A percentile compares a stretch with the other conserved stretches of the same genome.
Evolutionary conservation across 1,284 basidiomycete genomes (phyloP).

Genomic region (Cryptococcus maquisensis): DNA sequence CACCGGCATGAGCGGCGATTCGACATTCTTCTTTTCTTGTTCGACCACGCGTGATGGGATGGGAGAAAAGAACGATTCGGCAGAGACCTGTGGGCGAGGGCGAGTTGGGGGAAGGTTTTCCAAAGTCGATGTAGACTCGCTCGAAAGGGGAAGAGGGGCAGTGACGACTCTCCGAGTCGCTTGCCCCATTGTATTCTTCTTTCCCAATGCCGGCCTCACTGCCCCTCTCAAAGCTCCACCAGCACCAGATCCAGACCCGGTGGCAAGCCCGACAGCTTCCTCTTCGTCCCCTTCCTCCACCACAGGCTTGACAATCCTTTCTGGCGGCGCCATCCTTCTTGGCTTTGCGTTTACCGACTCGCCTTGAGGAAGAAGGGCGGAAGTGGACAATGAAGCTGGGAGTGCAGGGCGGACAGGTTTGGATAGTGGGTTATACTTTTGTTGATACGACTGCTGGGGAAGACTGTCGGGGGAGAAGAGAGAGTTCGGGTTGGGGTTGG

Average conservation of each 20-base stretch:
- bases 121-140: neutral
- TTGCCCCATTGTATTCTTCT: constrained; percentile 19
- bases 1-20: constrained; percentile 13
- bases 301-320: constrained; percentile 15
- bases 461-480: constrained; percentile 23
- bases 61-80: neutral
- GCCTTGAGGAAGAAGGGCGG: constrained; percentile 5
- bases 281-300: constrained; percentile 4
- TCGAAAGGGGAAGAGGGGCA: constrained; percentile 14
- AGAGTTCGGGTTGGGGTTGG: constrained; percentile 9
- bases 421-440: constrained; percentile 13
- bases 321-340: constrained; percentile 22
- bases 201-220: constrained; percentile 4
- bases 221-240: constrained; percentile 13
- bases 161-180: constrained; percentile 31
- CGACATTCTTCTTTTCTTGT: neutral
- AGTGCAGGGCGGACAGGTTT: constrained; percentile 24
- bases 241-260: neutral
- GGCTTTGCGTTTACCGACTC: neutral
- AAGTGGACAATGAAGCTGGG: constrained; percentile 15
- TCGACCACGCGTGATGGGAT: neutral
- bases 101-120: neutral
- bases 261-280: neutral
- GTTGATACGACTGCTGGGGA: neutral
- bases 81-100: neutral